Evolutionary conservation across 495 filamentous ascomycete genomes (phyloP).

Genomic region (Trichoderma reesei): DNA sequence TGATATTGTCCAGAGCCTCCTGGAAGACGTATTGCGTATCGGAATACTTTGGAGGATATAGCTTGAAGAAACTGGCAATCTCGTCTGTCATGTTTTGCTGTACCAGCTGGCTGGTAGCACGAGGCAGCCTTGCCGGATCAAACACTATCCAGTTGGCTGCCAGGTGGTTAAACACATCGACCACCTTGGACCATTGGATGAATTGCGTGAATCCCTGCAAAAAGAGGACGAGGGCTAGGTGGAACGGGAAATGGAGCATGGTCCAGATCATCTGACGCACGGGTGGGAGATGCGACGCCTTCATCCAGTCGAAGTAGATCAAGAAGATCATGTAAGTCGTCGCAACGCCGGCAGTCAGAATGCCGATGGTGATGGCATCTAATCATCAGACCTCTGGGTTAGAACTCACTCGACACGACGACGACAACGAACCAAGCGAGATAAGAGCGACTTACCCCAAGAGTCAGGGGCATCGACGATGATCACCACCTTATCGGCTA

Average conservation of each 20-base stretch:
- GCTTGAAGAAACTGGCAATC: conserved; percentile 17
- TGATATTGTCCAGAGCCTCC: conserved; percentile 17
- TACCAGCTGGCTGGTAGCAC: conserved; percentile 1
- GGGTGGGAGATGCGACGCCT: conserved; percentile 40
- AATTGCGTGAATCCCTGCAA: conserved; percentile 46
- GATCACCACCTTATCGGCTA: conserved; percentile 19
- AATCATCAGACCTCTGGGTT: neutral
- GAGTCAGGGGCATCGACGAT: conserved; percentile 21
- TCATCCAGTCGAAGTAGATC: conserved; percentile 57
- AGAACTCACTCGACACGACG: neutral
- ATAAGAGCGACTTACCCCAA: conserved; percentile 16
- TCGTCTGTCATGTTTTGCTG: conserved; percentile 7
- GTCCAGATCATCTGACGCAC: conserved; percentile 57
- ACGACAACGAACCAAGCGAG: neutral
- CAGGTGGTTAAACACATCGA: conserved; percentile 15
- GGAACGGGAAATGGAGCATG: conserved; percentile 60
- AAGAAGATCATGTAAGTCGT: conserved; percentile 57
- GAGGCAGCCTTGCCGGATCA: neutral
- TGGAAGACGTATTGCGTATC: conserved; percentile 16
- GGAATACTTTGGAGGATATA: conserved; percentile 18
- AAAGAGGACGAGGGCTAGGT: conserved; percentile 53
- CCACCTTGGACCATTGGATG: conserved; percentile 27
- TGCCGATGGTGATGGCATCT: conserved; percentile 19
- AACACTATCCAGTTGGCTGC: conserved; percentile 1
- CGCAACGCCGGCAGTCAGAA: conserved; percentile 18